A percentile compares a stretch with the other conserved stretches of the same genome.
These are phyloP conservation scores for Chlorella sorokiniana DNA, from an alignment of 139 green algal species.

Conservation along the genomic window DNA sequence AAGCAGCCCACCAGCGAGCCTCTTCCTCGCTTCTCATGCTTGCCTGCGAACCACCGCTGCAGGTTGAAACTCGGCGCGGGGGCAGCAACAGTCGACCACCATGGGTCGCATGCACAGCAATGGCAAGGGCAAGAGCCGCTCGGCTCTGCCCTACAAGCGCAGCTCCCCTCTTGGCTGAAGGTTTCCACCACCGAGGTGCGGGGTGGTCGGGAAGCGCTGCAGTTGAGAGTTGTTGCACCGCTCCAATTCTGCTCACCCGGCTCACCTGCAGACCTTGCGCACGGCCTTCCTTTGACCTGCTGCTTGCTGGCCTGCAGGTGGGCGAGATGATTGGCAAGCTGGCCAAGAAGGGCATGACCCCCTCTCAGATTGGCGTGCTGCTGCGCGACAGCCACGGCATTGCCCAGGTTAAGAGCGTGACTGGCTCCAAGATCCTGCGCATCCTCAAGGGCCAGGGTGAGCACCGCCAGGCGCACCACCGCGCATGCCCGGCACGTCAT, in stretches of 20 bases:
- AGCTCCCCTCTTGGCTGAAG: conserved; percentile 89
- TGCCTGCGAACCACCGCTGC: not conserved
- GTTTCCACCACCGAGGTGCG: conserved; percentile 70
- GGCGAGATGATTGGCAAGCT: conserved; percentile 94
- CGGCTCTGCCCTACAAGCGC: conserved; percentile 95
- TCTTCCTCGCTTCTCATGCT: not conserved
- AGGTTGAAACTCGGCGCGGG: conserved; percentile 17
- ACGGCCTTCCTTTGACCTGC: too few relatives aligned
- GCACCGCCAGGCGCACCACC: not conserved
- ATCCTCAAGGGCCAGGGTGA: conserved; percentile 91
- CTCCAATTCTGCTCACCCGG: not conserved
- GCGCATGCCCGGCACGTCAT: not conserved
- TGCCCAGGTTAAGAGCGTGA: conserved; percentile 88
- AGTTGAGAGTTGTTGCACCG: not conserved
- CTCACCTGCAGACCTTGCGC: not conserved
- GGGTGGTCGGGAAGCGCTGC: not conserved
- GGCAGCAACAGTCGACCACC: conserved; percentile 35
- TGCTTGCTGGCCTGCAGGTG: conserved; percentile 56
- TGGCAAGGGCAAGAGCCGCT: conserved; percentile 91
- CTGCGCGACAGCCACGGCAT: conserved; percentile 96
- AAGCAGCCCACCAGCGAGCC: not conserved
- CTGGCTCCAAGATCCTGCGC: conserved; percentile 94
- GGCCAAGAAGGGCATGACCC: conserved; percentile 97
- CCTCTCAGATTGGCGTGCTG: conserved; percentile 96
- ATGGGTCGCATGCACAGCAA: conserved; percentile 97